Percentiles rank a stretch among this genome's conserved stretches.
phyloP scores from a whole-genome alignment of 2,329 filamentous ascomycete genomes.

The Trichoderma sp. region DNA sequence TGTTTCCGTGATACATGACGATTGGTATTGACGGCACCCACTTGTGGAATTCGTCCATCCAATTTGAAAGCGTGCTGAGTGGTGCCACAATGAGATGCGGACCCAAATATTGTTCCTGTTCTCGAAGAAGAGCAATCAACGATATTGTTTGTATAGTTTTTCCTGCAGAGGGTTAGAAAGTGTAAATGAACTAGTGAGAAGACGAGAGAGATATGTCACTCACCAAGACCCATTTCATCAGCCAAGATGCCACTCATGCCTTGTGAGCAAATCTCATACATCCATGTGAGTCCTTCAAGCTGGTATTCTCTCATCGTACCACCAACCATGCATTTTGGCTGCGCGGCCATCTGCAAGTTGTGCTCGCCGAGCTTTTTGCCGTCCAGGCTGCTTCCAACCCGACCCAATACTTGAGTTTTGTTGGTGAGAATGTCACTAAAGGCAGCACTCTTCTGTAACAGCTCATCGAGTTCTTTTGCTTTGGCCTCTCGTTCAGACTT shows the following conservation, averaged over 20 bases:
- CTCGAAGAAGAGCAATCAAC: slow-evolving; percentile 81
- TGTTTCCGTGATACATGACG: slow-evolving; percentile 86
- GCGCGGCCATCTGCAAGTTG: slow-evolving; percentile 77
- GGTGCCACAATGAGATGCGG: slow-evolving; percentile 92
- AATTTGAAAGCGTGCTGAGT: slow-evolving; percentile 89
- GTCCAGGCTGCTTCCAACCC: slow-evolving; percentile 63
- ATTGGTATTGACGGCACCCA: slow-evolving; percentile 92
- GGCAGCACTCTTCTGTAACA: slow-evolving; percentile 61
- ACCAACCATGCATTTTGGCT: slow-evolving; percentile 82
- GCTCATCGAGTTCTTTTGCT: slow-evolving; percentile 61
- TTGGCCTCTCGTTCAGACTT: slow-evolving; percentile 61
- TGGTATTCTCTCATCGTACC: slow-evolving; percentile 95
- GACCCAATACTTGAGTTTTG: slow-evolving; percentile 65
- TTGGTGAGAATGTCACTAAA: slow-evolving; percentile 67
- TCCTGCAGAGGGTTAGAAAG: slow-evolving; percentile 49
- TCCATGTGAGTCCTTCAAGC: slow-evolving; percentile 91
- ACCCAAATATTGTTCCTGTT: slow-evolving; percentile 80
- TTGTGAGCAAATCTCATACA: slow-evolving; percentile 79
- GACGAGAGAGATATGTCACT: slow-evolving; percentile 29
- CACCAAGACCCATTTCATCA: slow-evolving; percentile 87
- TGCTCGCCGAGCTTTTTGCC: slow-evolving; percentile 64
- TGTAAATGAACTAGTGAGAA: no score
- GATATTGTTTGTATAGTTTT: slow-evolving; percentile 94
- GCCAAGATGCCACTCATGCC: slow-evolving; percentile 90
- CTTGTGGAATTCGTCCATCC: slow-evolving; percentile 89